These are phyloP conservation scores for Globisporangium nagaii DNA, from an alignment of 352 stramenopile species.

Conservation along the genomic window DNA sequence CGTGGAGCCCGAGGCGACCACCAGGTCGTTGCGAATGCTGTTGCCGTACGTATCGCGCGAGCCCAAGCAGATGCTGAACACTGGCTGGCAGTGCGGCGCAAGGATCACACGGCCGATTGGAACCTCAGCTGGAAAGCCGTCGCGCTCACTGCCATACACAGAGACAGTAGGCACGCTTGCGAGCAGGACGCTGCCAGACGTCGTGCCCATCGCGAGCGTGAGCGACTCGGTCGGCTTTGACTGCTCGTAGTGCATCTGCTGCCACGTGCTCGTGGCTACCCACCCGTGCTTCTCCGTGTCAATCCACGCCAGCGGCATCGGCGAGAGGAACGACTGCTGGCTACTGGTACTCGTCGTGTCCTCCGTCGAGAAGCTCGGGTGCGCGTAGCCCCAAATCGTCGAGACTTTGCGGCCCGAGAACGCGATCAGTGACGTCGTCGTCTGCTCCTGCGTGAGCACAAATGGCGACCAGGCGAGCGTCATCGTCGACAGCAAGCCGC, in stretches of 20 bases:
- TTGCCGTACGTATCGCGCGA: conserved; percentile 45
- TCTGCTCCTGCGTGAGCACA: conserved; percentile 31
- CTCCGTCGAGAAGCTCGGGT: conserved; percentile 27
- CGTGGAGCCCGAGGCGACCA: conserved; percentile 54
- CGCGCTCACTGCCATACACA: neutral
- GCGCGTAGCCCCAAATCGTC: conserved; percentile 67
- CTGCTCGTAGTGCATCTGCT: conserved; percentile 41
- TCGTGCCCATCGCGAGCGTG: conserved; percentile 54
- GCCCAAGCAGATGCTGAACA: conserved; percentile 50
- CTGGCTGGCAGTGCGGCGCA: conserved; percentile 52
- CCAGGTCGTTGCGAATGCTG: conserved; percentile 43
- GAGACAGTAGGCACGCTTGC: conserved; percentile 25
- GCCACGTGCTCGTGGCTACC: conserved; percentile 63
- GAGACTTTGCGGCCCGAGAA: conserved; percentile 54
- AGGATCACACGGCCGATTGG: conserved; percentile 43
- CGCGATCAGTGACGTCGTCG: conserved; percentile 58
- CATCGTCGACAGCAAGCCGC: conserved; percentile 54
- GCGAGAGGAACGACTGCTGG: conserved; percentile 19
- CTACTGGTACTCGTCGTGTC: neutral
- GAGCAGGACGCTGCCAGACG: conserved; percentile 54
- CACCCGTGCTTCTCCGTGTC: conserved; percentile 73
- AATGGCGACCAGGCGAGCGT: conserved; percentile 72
- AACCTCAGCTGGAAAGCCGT: conserved; percentile 14
- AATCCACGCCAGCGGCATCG: conserved; percentile 30
- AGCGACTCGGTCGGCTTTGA: conserved; percentile 13